Conservation (phyloP, 2,329 filamentous ascomycete genomes). For the Aspergillus ruber region DNA sequence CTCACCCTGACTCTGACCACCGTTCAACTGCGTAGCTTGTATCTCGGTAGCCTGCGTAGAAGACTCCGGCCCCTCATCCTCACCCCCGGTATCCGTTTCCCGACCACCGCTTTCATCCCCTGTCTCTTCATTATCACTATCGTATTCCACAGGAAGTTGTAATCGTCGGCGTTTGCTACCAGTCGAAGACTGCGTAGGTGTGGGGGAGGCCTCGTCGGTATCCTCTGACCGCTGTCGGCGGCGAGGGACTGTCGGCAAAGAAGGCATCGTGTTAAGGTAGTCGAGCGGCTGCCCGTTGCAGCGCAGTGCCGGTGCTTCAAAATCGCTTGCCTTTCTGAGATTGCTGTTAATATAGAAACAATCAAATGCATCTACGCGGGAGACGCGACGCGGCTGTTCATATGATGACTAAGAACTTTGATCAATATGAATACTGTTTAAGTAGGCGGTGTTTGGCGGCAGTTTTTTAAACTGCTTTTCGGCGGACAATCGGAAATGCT, state of each 20-base stretch:
- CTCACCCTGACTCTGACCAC: not conserved
- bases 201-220: constrained; percentile 17
- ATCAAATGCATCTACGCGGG: constrained; percentile 8
- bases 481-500: not conserved
- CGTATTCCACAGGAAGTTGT: constrained; percentile 15
- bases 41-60: not conserved
- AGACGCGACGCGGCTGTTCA: constrained; percentile 21
- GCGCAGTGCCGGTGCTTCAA: not conserved
- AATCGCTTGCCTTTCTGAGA: not conserved
- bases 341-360: not conserved
- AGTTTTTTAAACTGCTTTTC: constrained; percentile 7
- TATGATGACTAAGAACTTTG: not conserved
- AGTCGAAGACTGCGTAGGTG: constrained; percentile 19
- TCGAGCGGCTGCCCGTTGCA: not conserved
- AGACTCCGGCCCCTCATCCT: constrained; percentile 6
- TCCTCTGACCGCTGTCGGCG: constrained; percentile 25
- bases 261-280: constrained; percentile 20
- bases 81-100: constrained; percentile 5
- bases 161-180: constrained; percentile 29
- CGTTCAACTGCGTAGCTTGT: not conserved
- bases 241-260: constrained; percentile 16
- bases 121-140: constrained; percentile 1
- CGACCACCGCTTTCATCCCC: not conserved
- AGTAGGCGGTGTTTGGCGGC: constrained; percentile 19
- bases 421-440: constrained; percentile 12